Percentiles rank a stretch among this genome's conserved stretches.
Conservation (phyloP, 164 flowering plant species). For the Nymphaea colorata region DNA sequence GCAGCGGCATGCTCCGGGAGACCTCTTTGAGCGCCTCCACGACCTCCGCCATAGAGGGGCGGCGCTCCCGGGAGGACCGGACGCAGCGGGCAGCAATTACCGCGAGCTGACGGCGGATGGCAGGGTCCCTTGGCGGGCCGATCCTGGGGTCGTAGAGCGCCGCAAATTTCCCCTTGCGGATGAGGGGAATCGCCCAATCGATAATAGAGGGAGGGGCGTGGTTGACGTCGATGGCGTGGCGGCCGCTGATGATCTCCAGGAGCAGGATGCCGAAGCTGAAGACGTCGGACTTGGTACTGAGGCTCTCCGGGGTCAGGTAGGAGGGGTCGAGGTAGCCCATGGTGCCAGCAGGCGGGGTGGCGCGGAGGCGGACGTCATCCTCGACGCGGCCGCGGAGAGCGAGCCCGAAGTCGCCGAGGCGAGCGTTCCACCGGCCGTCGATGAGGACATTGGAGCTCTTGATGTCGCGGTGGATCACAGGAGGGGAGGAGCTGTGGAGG, state of each 20-base stretch:
- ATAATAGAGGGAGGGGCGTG: slow-evolving; percentile 82
- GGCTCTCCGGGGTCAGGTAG: slow-evolving; percentile 78
- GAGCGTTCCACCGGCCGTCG: slow-evolving; percentile 62
- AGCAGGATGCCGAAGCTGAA: slow-evolving; percentile 90
- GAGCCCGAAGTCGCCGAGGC: slow-evolving; percentile 83
- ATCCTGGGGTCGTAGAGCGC: slow-evolving; percentile 61
- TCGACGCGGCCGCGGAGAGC: slow-evolving; percentile 55
- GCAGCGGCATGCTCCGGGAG: slow-evolving; percentile 41
- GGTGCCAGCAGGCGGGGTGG: slow-evolving; percentile 92
- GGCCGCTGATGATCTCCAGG: slow-evolving; percentile 82
- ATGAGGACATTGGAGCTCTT: slow-evolving; percentile 81
- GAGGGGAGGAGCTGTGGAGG: slow-evolving; percentile 57
- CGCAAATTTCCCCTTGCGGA: slow-evolving; percentile 56
- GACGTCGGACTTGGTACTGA: slow-evolving; percentile 84
- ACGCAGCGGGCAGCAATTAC: slow-evolving; percentile 76
- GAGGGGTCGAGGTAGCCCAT: slow-evolving; percentile 88
- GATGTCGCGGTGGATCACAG: slow-evolving; percentile 82
- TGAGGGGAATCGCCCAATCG: slow-evolving; percentile 94
- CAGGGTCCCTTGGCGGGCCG: slow-evolving; percentile 49
- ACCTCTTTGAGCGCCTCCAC: slow-evolving; percentile 47
- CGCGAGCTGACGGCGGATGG: slow-evolving; percentile 60
- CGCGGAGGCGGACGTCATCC: slow-evolving; percentile 37
- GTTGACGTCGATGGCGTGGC: slow-evolving; percentile 81
- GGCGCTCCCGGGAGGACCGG: slow-evolving; percentile 64
- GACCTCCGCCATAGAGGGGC: slow-evolving; percentile 76